Base-by-base conservation (phyloP, 805 yeast species). In the Blastobotrys americana region DNA sequence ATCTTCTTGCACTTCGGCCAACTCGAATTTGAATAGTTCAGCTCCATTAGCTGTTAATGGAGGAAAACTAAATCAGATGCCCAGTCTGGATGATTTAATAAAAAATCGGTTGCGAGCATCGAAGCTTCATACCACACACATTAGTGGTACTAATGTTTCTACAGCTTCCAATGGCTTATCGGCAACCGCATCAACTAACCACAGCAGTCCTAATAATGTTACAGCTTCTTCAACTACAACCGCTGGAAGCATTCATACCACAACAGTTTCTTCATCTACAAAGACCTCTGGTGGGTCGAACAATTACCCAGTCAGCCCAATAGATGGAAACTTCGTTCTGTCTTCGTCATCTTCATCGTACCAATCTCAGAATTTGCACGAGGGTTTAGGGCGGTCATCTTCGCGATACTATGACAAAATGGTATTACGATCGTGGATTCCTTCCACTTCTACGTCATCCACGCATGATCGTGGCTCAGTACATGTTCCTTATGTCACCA, bases 321-420 rank as follows among this genome's bases (percentile, higher is more conserved):
- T 25, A 25, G 31, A 25, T 13, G 31, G 13, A 8, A 13, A 25
- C 8, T 25, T 25, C 31, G 10, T 8, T 8, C 31, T 8, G 13
- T 8, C 8, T 13, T 25, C 13, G 31, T 25, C 31, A 8, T 8
- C 10, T 8, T 25, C 31, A 8, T 8, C 10, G 13, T 25, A 25
- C 31, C 31, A 25, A 8, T 13, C 31, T 25, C 10, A 8, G 10
- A 25, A 8, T 8, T 8, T 25, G 23, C 33, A 13, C 3, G 20
- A 18, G 6, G n/a, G 18, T 9, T 10, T 38, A 3, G 39, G 44
- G 22, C 38, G 44, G 5, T 21, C 39, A 3, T 33, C 39, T 20
- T 34, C 39, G 6, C 33, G 44, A 13, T 41, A 41, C 39, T 41
- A 41, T 23, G 44, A 41, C 16, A n/a, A 28, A n/a, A 41, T 41